Percentiles rank a stretch among this genome's conserved stretches.
phyloP scores from a whole-genome alignment of 176 grass and related monocot species.

The Aegilops longissima region DNA sequence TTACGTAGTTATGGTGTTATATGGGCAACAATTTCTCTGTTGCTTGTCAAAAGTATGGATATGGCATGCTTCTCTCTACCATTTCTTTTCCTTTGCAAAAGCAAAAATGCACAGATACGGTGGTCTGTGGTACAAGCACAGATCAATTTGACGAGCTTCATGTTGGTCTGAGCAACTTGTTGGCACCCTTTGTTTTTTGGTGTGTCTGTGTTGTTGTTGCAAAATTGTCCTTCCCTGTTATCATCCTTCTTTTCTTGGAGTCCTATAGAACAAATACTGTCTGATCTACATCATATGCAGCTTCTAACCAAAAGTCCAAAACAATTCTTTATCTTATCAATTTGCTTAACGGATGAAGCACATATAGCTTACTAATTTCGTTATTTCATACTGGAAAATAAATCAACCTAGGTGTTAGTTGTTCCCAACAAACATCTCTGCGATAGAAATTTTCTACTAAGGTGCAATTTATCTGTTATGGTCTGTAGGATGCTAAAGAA shows the following conservation, averaged over 20 bases:
- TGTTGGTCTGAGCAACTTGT: not conserved
- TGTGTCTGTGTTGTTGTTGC: no score
- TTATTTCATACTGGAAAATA: not conserved
- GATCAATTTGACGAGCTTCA: not conserved
- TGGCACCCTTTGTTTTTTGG: not conserved
- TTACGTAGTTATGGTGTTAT: not conserved
- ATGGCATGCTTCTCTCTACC: not conserved
- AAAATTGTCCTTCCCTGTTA: not conserved
- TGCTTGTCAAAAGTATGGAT: not conserved
- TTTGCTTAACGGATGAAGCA: not conserved
- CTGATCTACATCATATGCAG: not conserved
- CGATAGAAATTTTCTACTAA: not conserved
- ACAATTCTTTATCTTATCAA: not conserved
- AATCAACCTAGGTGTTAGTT: not conserved
- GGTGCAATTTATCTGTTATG: conserved; percentile 12
- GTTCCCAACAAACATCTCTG: not conserved
- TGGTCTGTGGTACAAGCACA: not conserved
- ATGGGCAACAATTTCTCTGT: not conserved
- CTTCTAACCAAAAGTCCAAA: not conserved
- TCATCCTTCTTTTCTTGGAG: not conserved
- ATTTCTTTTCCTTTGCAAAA: conserved; percentile 3
- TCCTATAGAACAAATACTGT: not conserved
- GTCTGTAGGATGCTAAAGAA: conserved; percentile 79
- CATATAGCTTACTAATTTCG: not conserved
- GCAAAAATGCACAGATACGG: not conserved